Evolutionary conservation across 768 basidiomycete genomes (phyloP), one percentile per base, ranked within the genome.

Genomic region (Flagelloscypha sp.): DNA sequence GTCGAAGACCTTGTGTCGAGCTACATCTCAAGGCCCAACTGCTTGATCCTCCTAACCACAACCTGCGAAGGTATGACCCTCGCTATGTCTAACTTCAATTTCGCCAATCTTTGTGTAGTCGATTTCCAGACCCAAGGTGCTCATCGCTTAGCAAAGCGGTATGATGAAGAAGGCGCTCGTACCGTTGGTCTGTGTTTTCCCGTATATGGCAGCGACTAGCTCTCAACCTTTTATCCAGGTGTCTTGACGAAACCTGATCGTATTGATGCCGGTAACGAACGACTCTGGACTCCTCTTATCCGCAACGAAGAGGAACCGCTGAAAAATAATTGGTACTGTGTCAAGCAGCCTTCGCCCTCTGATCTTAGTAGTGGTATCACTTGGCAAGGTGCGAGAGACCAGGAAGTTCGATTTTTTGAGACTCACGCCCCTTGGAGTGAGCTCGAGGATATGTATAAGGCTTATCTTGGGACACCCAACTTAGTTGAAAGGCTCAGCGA

Each of bases 111-210:
- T 27, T 30, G 23, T 8, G 7, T 36, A 87, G 85, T 82, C 34
- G 83, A 88, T 42, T 83, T 82, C 13, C 80, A 86, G 45, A 88
- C 84, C 27, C 84, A 87, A 50, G 79, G 77, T 0, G 84, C 84
- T 0, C 75, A 79, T 39, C 59, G 68, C n/a, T 57, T 87, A 0
- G 74, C 80, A 0, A 78, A 76, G 46, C 33, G 57, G 10, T 57
- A 68, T 31, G 83, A 86, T 41, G 72, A 76, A 0, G 56, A 71
- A 1, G 82, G 84, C 0, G 66, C 65, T 33, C 66, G 82, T 4
- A 87, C 83, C 0, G 78, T 86, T 11, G 83, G 84, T 82, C 41
- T 10, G 67, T 47, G 6, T 13, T 35, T 34, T 16, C 25, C 16
- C 33, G 18, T 25, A 5, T 24, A 12, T 23, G 12, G 11, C 23